Evolutionary conservation across 2,329 filamentous ascomycete genomes (phyloP).

Genomic region (Pseudogymnoascus sp.): DNA sequence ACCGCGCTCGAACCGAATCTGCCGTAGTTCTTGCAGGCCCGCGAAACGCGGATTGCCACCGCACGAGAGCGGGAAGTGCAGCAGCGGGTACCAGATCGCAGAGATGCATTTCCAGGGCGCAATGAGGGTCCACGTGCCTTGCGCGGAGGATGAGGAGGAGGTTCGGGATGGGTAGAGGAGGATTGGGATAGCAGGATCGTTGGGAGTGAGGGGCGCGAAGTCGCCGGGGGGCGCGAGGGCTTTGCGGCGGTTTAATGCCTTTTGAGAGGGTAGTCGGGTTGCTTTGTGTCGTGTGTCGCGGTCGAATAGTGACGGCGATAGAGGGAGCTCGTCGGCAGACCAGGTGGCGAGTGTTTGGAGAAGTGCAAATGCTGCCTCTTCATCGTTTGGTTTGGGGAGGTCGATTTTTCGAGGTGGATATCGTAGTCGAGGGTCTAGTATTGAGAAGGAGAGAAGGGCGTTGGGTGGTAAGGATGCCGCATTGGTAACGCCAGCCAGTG

Average conservation of each 20-base stretch:
- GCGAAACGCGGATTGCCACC: constrained; percentile 78
- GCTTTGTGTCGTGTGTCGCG: constrained; percentile 57
- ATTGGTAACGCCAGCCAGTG: constrained; percentile 54
- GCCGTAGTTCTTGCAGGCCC: constrained; percentile 69
- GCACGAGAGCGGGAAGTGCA: constrained; percentile 71
- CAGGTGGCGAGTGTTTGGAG: constrained; percentile 57
- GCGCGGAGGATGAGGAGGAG: constrained; percentile 38
- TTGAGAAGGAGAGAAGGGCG: constrained; percentile 62
- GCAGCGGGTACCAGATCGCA: constrained; percentile 76
- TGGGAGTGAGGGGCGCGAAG: constrained; percentile 45
- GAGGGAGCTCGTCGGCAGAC: constrained; percentile 50
- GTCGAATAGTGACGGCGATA: constrained; percentile 55
- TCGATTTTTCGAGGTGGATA: constrained; percentile 59
- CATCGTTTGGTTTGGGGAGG: constrained; percentile 31
- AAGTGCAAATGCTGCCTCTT: constrained; percentile 34
- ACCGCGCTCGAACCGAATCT: constrained; percentile 72
- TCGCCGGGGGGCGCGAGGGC: constrained; percentile 53
- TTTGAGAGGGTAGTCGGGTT: constrained; percentile 63
- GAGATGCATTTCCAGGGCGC: constrained; percentile 86
- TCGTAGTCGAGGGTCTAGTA: constrained; percentile 70
- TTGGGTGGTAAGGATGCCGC: constrained; percentile 61
- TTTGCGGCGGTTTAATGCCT: constrained; percentile 71
- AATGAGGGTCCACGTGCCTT: constrained; percentile 73
- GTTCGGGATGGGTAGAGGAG: constrained; percentile 57
- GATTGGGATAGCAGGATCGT: constrained; percentile 71